Evolutionary conservation across 257 asterid genomes (phyloP), one percentile per base, ranked within the genome.

Genomic region (Fraxinus quadrangulata): DNA sequence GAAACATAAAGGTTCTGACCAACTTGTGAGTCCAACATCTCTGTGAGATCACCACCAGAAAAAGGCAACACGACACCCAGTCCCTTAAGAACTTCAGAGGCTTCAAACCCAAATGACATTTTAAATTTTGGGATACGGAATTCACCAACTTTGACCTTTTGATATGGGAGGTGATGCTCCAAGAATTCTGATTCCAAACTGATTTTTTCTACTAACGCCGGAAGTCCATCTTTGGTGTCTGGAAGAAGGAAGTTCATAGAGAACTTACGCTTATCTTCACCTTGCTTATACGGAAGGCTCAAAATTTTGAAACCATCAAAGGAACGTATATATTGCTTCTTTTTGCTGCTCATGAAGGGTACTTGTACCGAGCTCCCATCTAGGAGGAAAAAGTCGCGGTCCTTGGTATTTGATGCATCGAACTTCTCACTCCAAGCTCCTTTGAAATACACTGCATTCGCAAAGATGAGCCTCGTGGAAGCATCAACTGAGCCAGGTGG

Each of bases 381-480:
- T 4, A 77, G 11, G 75, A 88, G 90, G 78, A 84, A 86, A 71
- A 86, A 88, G 5, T 88, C 84, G 1, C 81, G 68, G 34, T 77
- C 84, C 71, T 82, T 79, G 19, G 92, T 88, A 11, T 61, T 37
- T 9, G 88, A 76, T 65, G 88, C 83, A 68, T 86, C 85, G 19
- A 88, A 88, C 73, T 88, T 88, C 36, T 88, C 86, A 1, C 70
- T 75, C 90, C 92, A 88, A 23, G 86, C 78, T 69, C 92, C 92
- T 88, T 88, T 88, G 71, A 84, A 88, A 66, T 88, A 88, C 65
- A 88, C 78, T 24, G 90, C 92, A 34, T 88, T 88, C 4, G 90
- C 81, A 14, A 88, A 75, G 76, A 88, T 73, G 30, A 88, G 90
- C 84, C 86, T 79, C 0, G 92, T 88, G 1, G 84, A 30, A 33